Evolutionary conservation across 2,329 filamentous ascomycete species (phyloP).

Genomic region (Trichophyton verrucosum): DNA sequence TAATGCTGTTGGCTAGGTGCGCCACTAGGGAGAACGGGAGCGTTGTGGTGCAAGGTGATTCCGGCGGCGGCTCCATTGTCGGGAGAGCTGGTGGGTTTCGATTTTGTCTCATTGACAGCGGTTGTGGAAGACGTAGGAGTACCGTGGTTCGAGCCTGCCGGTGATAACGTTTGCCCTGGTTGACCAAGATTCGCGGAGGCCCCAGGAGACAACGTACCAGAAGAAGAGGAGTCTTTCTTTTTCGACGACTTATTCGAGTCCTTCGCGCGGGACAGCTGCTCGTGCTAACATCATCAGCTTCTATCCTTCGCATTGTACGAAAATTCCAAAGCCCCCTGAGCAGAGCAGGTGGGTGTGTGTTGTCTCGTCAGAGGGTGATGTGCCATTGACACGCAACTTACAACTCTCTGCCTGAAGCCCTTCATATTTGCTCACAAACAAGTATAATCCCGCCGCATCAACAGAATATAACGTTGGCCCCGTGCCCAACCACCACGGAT

Average conservation of each 20-base stretch:
- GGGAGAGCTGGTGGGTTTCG: constrained; percentile 50
- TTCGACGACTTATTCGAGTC: constrained; percentile 68
- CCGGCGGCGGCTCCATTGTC: constrained; percentile 24
- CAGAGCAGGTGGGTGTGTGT: constrained; percentile 10
- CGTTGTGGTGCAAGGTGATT: constrained; percentile 17
- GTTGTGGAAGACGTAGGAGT: constrained; percentile 87
- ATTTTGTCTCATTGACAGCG: constrained; percentile 70
- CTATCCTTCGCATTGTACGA: constrained; percentile 4
- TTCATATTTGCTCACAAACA: constrained; percentile 59
- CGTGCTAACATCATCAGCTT: constrained; percentile 40
- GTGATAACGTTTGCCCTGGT: constrained; percentile 38
- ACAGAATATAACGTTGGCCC: constrained; percentile 4
- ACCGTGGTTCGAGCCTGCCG: constrained; percentile 47
- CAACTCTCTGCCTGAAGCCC: constrained; percentile 93
- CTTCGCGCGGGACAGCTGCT: constrained; percentile 86
- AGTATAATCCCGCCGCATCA: constrained; percentile 17
- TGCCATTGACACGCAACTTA: constrained; percentile 43
- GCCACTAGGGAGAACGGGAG: constrained; percentile 20
- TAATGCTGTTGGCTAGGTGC: constrained; percentile 27
- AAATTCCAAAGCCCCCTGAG: constrained; percentile 13
- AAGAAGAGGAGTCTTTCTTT: constrained; percentile 45
- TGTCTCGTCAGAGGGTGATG: constrained; percentile 1
- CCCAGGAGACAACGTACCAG: constrained; percentile 66
- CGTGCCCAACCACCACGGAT: constrained; percentile 10
- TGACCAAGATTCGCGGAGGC: constrained; percentile 28